phyloP scores from a whole-genome alignment of 2,329 filamentous ascomycete species.

The Teratosphaeria gauchensis region DNA sequence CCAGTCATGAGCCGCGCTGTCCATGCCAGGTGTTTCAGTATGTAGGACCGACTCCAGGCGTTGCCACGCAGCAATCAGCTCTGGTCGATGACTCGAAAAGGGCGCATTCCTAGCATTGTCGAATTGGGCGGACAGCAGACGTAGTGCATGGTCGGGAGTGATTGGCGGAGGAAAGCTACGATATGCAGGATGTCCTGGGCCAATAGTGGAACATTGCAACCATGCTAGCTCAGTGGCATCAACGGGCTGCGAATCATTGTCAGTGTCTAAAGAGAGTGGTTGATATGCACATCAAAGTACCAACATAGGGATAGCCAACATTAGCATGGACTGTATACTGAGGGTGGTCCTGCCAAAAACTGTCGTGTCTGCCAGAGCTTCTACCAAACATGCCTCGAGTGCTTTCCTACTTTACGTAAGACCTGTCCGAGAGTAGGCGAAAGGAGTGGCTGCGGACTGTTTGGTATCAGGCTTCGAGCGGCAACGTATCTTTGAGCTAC shows the following conservation, averaged over 20 bases:
- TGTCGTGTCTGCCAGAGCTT: background rate
- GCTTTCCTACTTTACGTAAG: background rate
- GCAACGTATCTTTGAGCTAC: background rate
- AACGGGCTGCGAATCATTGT: background rate
- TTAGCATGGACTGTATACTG: background rate
- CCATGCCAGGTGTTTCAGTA: background rate
- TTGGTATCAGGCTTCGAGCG: background rate
- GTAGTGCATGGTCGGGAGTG: background rate
- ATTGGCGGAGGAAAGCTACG: background rate
- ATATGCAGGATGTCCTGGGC: background rate
- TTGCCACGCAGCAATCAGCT: background rate
- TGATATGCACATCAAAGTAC: background rate
- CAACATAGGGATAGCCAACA: background rate
- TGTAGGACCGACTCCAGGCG: background rate
- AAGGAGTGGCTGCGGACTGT: background rate
- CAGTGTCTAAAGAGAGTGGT: background rate
- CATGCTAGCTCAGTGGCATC: background rate
- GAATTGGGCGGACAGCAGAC: background rate
- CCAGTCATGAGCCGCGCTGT: background rate
- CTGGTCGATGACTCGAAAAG: background rate
- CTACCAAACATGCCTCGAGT: background rate
- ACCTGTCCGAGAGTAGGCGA: background rate
- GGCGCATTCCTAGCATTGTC: background rate
- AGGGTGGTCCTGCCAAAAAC: background rate
- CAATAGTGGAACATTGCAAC: background rate